Evolutionary conservation across 805 yeast genomes (phyloP).

Genomic region (Yamadazyma laniorum): DNA sequence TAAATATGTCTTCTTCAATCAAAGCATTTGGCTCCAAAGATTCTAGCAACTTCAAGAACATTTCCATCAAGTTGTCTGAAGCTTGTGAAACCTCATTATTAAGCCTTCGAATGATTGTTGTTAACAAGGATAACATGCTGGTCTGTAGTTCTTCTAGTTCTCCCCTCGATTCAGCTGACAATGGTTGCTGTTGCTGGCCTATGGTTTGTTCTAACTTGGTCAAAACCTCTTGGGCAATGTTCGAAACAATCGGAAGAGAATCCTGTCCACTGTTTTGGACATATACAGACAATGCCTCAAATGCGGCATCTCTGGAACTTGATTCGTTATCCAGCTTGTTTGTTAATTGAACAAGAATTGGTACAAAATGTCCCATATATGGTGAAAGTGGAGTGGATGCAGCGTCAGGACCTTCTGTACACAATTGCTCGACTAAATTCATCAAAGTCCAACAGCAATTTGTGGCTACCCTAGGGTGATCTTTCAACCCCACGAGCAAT

Average conservation of each 20-base stretch:
- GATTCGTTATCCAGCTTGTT: conserved; percentile 77
- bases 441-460: conserved; percentile 98
- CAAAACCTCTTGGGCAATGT: conserved; percentile 73
- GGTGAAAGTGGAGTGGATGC: conserved; percentile 67
- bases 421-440: conserved; percentile 82
- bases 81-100: conserved; percentile 63
- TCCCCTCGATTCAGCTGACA: conserved; percentile 66
- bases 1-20: conserved; percentile 91
- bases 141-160: conserved; percentile 87
- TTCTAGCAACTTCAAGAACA: conserved; percentile 68
- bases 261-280: conserved; percentile 73
- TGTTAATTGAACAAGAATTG: conserved; percentile 67
- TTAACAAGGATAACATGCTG: conserved; percentile 71
- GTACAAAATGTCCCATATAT: conserved; percentile 68
- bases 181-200: conserved; percentile 46
- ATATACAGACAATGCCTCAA: conserved; percentile 83
- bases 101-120: conserved; percentile 81
- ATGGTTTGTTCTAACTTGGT: conserved; percentile 71
- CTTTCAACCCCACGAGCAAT: conserved; percentile 75
- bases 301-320: conserved; percentile 92
- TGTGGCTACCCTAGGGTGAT: conserved; percentile 91
- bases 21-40: conserved; percentile 60
- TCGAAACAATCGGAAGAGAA: conserved; percentile 65
- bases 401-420: conserved; percentile 47
- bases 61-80: conserved; percentile 80